phyloP scores from a whole-genome alignment of 371 early-diverging fungal genomes.

The Mucor indicus region DNA sequence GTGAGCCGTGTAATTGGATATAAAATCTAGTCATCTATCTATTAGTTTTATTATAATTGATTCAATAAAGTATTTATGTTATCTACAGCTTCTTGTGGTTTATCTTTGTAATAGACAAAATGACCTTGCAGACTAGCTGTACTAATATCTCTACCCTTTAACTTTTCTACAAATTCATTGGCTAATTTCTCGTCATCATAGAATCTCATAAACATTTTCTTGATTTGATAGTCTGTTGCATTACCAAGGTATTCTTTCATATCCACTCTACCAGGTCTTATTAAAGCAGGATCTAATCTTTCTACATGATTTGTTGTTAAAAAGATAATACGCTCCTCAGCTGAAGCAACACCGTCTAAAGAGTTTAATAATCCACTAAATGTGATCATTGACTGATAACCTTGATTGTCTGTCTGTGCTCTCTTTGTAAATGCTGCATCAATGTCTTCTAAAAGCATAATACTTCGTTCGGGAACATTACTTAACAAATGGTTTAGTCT shows the following conservation, averaged over 20 bases:
- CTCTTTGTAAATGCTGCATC: constrained; percentile 95
- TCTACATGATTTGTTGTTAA: constrained; percentile 99
- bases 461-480: constrained; percentile 92
- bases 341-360: constrained; percentile 97
- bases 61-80: constrained; percentile 37
- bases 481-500: constrained; percentile 91
- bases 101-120: constrained; percentile 86
- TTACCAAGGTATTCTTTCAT: constrained; percentile 88
- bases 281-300: constrained; percentile 93
- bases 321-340: constrained; percentile 96
- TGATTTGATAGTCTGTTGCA: constrained; percentile 76
- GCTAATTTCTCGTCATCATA: constrained; percentile 70
- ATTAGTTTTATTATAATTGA: constrained; percentile 15
- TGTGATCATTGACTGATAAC: constrained; percentile 94
- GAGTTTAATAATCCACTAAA: constrained; percentile 99
- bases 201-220: constrained; percentile 86
- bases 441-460: constrained; percentile 98
- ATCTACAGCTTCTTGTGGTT: constrained; percentile 67
- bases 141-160: constrained; percentile 58
- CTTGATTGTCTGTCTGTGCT: constrained; percentile 58
- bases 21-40: no score
- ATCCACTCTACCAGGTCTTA: constrained; percentile 99
- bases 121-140: constrained; percentile 94
- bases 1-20: no score
- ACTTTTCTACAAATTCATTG: constrained; percentile 62